These are phyloP conservation scores for Quercus parvula DNA, from an alignment of 306 rosid species.

Conservation along the genomic window DNA sequence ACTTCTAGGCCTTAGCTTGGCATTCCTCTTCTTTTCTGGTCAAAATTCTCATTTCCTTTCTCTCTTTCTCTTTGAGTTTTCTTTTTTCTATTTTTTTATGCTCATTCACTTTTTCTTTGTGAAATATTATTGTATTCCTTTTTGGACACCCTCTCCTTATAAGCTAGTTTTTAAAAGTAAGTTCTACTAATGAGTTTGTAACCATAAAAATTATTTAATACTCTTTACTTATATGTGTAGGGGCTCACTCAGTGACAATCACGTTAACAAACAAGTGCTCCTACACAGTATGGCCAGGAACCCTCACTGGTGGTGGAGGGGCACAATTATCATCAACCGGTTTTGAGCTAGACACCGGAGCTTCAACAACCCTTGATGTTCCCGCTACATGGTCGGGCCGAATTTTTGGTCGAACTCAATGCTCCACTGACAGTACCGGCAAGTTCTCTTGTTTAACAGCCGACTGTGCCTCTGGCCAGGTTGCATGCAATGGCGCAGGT, in stretches of 20 bases:
- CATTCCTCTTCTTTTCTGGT: too few relatives aligned
- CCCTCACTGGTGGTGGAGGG: constrained; percentile 34
- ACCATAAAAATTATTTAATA: too few relatives aligned
- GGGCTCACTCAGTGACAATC: constrained; percentile 36
- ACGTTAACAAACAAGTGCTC: constrained; percentile 42
- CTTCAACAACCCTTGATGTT: too few relatives aligned
- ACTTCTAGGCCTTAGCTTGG: too few relatives aligned
- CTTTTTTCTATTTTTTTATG: background rate
- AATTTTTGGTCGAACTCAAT: too few relatives aligned
- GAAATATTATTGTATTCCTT: background rate
- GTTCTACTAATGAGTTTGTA: too few relatives aligned
- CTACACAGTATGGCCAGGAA: constrained; percentile 56
- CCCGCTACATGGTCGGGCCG: too few relatives aligned
- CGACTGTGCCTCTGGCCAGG: constrained; percentile 54
- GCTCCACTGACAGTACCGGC: background rate
- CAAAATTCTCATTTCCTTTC: background rate
- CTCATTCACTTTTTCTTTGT: background rate
- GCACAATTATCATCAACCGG: constrained; percentile 48
- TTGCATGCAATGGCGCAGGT: constrained; percentile 54
- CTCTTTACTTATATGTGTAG: background rate
- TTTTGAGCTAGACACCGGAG: constrained; percentile 21
- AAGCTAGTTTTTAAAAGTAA: too few relatives aligned
- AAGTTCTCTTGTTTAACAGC: constrained; percentile 47
- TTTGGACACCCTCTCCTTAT: accelerated
- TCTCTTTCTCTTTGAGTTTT: background rate